Evolutionary conservation across 2,329 filamentous ascomycete genomes (phyloP).

Genomic region (Xylaria sp.): DNA sequence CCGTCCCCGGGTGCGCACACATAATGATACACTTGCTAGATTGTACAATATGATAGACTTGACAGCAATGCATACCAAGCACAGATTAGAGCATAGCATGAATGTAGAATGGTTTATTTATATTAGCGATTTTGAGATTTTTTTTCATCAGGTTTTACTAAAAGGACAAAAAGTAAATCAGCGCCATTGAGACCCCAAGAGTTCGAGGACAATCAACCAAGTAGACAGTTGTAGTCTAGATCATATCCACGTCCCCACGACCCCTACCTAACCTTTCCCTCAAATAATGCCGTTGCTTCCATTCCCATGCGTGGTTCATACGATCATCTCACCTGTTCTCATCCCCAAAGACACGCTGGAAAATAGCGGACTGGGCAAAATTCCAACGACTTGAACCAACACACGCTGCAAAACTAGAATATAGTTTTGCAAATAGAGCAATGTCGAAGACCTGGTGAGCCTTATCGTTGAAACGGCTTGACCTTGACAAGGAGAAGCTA

Average conservation of each 20-base stretch:
- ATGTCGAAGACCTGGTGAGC: constrained; percentile 13
- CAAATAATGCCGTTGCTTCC: background rate
- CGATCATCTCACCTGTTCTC: constrained; percentile 40
- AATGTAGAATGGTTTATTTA: background rate
- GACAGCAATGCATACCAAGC: background rate
- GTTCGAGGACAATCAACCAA: constrained; percentile 4
- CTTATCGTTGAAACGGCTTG: constrained; percentile 34
- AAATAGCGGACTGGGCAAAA: constrained; percentile 8
- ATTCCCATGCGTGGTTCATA: constrained; percentile 33
- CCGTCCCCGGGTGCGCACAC: too few relatives aligned
- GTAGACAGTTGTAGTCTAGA: constrained; percentile 29
- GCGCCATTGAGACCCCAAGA: constrained; percentile 9
- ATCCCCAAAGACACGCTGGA: constrained; percentile 33
- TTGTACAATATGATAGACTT: constrained; percentile 6
- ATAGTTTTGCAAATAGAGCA: constrained; percentile 35
- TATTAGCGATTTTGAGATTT: background rate
- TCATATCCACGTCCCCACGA: constrained; percentile 1
- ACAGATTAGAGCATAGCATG: background rate
- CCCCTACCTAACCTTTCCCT: constrained; percentile 3
- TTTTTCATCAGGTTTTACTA: constrained; percentile 21
- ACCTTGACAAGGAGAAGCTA: constrained; percentile 39
- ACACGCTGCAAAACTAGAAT: constrained; percentile 30
- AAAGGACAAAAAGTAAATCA: constrained; percentile 23
- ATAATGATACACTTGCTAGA: constrained; percentile 10
- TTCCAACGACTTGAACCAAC: constrained; percentile 15